Evolutionary conservation across 2,329 filamentous ascomycete species (phyloP).

Genomic region (Exophiala sp.): DNA sequence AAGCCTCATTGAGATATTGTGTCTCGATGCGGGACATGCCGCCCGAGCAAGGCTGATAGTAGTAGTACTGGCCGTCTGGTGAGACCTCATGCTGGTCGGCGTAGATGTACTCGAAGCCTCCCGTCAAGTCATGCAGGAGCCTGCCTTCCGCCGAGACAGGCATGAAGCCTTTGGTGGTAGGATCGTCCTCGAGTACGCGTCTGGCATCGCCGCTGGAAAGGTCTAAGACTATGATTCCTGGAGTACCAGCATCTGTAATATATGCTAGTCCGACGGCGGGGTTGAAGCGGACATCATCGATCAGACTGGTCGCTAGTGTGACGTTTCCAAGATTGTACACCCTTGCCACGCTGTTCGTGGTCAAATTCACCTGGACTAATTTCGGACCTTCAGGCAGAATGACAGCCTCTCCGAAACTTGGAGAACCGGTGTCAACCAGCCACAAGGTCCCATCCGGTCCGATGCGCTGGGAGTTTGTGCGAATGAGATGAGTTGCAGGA

Average conservation of each 20-base stretch:
- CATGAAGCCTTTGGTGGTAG: conserved; percentile 29
- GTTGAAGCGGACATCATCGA: conserved; percentile 39
- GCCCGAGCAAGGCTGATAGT: conserved; percentile 38
- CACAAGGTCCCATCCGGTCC: conserved; percentile 22
- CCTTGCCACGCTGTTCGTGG: conserved; percentile 33
- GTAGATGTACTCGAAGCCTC: conserved; percentile 29
- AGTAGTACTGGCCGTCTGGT: conserved; percentile 36
- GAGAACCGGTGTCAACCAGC: conserved; percentile 21
- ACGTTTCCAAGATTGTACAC: conserved; percentile 34
- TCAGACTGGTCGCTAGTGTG: conserved; percentile 28
- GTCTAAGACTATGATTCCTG: conserved; percentile 31
- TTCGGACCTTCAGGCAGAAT: conserved; percentile 30
- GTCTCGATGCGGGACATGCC: conserved; percentile 37
- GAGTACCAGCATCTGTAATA: conserved; percentile 22
- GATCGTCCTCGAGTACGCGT: conserved; percentile 31
- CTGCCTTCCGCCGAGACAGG: conserved; percentile 33
- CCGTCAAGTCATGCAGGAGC: conserved; percentile 26
- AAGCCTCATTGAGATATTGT: conserved; percentile 32
- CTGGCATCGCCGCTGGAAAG: conserved; percentile 28
- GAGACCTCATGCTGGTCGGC: conserved; percentile 41
- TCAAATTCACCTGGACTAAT: conserved; percentile 35
- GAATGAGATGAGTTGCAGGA: conserved; percentile 14
- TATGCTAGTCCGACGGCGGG: conserved; percentile 28
- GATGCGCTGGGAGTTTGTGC: conserved; percentile 17
- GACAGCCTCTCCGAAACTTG: conserved; percentile 13